These are phyloP conservation scores for Tetradesmus lagerheimii DNA, from an alignment of 139 green algal species.

Conservation along the genomic window DNA sequence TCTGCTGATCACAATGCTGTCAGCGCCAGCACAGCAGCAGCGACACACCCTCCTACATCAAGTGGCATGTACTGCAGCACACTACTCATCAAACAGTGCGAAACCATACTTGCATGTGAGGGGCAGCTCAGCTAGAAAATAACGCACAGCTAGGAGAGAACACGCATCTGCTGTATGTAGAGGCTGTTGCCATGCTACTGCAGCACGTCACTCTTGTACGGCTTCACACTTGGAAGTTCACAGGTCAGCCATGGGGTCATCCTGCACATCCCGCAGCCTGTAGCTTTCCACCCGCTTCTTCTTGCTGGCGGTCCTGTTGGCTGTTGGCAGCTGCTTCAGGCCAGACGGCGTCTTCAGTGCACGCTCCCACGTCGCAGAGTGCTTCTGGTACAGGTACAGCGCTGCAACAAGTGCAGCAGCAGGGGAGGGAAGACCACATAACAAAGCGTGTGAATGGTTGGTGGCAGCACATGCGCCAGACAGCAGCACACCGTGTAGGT, in stretches of 20 bases:
- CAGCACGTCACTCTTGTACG: no score
- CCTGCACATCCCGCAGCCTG: neutral
- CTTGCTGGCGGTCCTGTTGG: neutral
- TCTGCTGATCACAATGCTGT: no score
- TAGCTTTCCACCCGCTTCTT: constrained; percentile 33
- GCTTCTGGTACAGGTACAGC: constrained; percentile 82
- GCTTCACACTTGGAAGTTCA: neutral
- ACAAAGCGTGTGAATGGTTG: neutral
- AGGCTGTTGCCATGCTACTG: neutral
- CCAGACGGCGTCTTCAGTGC: constrained; percentile 24
- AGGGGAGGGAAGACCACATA: neutral
- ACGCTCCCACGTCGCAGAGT: constrained; percentile 47
- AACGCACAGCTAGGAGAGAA: no score
- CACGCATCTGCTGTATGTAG: no score
- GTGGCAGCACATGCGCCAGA: no score
- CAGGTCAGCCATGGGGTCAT: constrained; percentile 48
- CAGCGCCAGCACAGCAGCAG: no score
- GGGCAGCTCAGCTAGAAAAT: no score
- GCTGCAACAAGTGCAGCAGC: constrained; percentile 45
- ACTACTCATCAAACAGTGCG: no score
- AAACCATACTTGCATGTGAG: no score
- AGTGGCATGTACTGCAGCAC: no score
- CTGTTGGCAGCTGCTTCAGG: constrained; percentile 34
- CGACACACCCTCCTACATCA: no score
- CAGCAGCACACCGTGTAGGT: no score